Base-by-base conservation (phyloP, 2,329 filamentous ascomycete genomes). In the Aureobasidium pullulans region DNA sequence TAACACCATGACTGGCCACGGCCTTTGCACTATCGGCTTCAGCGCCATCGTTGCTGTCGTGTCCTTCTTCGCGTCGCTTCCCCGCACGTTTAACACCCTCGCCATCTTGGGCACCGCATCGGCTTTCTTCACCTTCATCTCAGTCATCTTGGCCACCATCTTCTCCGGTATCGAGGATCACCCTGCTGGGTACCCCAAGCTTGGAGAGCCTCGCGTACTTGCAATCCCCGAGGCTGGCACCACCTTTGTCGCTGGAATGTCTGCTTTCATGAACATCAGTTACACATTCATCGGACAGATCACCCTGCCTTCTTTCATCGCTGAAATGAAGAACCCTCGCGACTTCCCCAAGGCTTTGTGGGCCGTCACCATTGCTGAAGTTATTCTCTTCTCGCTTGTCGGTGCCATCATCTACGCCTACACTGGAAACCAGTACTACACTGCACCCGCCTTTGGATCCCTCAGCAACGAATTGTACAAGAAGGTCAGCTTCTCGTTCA, bases 251-350 rank as follows among this genome's bases (percentile, higher is more conserved):
- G 77, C 81, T 2, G 91, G 86, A 23, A 86, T 96, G 80, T 90
- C 85, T 57, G 92, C 92, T 0, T 96, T 96, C 74, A 81, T 96
- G 71, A 96, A 96, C 74, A 96, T 96, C 70, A 90, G 86, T 74
- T 96, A 96, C 72, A 96, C 92, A 0, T 96, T 96, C 70, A 96
- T 96, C 65, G 92, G 92, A 0, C 92, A 96, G 71, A 96, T 96
- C 67, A 96, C 92, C 0, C 80, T 96, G 13, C 92, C 92, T 0
- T 93, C 88, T 66, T 96, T 96, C 76, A 96, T 96, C 64, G 91
- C 92, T 3, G 92, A 96, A 73, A 96, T 96, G 92, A 88, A 81
- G 69, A 78, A 84, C 48, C 84, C 81, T 1, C 85, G 82, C 60
- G 92, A 96, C 66, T 96, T 96, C 70, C 90, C 90, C 66, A 96